These are phyloP conservation scores for Bocquillonia castaneifolia DNA, from an alignment of 441 rosid species.

Conservation along the genomic window DNA sequence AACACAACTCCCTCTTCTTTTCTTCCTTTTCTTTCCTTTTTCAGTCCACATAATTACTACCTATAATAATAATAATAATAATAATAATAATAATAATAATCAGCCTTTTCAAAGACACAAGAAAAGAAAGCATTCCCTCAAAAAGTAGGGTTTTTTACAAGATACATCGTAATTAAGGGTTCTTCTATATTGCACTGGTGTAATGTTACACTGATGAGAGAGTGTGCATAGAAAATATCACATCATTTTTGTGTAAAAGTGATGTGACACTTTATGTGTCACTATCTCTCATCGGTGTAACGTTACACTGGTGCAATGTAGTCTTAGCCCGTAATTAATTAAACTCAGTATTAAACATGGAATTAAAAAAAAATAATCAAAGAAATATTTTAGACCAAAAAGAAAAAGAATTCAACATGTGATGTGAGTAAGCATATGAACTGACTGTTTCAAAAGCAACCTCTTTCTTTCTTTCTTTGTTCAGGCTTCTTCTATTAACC, in stretches of 20 bases:
- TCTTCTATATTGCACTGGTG: too few species aligned
- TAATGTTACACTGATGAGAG: too few species aligned
- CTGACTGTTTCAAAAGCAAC: slow-evolving; percentile 21
- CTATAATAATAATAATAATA: too few species aligned
- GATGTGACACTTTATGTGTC: slow-evolving; percentile 27
- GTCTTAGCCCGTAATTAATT: too few species aligned
- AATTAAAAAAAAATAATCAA: neutral
- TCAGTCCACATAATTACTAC: slow-evolving; percentile 16
- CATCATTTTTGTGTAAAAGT: too few species aligned
- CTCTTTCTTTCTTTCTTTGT: slow-evolving; percentile 2
- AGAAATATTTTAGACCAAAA: neutral
- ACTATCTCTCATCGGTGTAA: too few species aligned
- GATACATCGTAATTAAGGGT: too few species aligned
- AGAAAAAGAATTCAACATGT: slow-evolving; percentile 1
- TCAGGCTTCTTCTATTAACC: neutral
- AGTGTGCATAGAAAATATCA: too few species aligned
- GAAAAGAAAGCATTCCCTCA: slow-evolving; percentile 38
- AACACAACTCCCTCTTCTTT: neutral
- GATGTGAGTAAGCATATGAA: slow-evolving; percentile 21
- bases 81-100: slow-evolving; percentile 6
- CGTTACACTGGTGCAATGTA: too few species aligned
- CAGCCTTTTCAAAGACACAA: slow-evolving; percentile 30
- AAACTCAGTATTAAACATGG: too few species aligned
- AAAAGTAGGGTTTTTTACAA: slow-evolving; percentile 44
- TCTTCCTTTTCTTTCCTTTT: slow-evolving; percentile 7